Evolutionary conservation across 257 asterid species (phyloP), one percentile per base, ranked within the genome.

Genomic region (Nyctanthes arbortristis): DNA sequence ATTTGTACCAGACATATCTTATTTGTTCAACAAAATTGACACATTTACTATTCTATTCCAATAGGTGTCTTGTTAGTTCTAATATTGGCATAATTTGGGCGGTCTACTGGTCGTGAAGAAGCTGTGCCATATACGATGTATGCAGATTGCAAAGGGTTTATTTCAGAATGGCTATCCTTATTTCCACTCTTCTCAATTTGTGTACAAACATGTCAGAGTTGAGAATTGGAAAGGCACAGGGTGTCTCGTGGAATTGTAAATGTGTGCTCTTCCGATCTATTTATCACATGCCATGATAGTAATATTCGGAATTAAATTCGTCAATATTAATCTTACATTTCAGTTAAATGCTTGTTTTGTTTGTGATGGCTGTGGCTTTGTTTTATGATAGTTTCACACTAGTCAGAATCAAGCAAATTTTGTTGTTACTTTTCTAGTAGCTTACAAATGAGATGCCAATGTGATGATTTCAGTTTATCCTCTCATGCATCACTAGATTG

Each of bases 241-340:
- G 39, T 45, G 1, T 36, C 16, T 47, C 25, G 22, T 63, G 33
- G 39, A 30, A 28, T 58, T 60, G 32, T 43, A 68, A 29, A 45
- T n/a, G n/a, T n/a, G 61, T 52, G 61, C 28, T 35, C 13, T 25
- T 66, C 67, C 32, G 57, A 52, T 20, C 8, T 22, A 52, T 52
- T 9, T 52, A 52, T 52, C 24, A 24, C 3, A 10, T 52, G 8
- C 22, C 22, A 49, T 20, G 58, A 49, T 49, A 49, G 29, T 49
- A 18, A 18, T 49, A 10, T 47, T 47, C 28, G 18, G 25, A 18
- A 18, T 47, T 47, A 18, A n/a, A 47, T 47, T 4, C 16, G n/a
- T n/a, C n/a, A n/a, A n/a, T n/a, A n/a, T n/a, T 56, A 70, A 67
- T 62, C 35, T 39, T 24, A 24, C 49, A 27, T 67, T 55, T 63